phyloP scores from a whole-genome alignment of 2,329 filamentous ascomycete genomes.

The Penicillium sp. region DNA sequence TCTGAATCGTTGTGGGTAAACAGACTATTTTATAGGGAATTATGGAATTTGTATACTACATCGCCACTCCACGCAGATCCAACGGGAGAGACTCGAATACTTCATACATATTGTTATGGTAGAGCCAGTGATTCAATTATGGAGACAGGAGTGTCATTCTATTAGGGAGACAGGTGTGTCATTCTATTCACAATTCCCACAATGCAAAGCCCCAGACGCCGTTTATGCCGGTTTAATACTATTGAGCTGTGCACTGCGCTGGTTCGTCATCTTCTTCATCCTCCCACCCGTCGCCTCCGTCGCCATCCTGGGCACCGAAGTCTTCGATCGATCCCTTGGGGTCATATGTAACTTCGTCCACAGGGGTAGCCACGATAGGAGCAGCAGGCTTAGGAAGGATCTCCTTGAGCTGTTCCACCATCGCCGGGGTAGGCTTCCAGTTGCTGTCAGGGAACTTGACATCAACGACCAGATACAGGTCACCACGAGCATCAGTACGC shows the following conservation, averaged over 20 bases:
- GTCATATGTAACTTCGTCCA: constrained; percentile 88
- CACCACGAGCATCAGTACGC: constrained; percentile 78
- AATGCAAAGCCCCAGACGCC: constrained; percentile 29
- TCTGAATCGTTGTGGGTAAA: constrained; percentile 5
- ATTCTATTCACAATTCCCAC: constrained; percentile 6
- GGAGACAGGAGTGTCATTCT: neutral
- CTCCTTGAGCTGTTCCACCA: constrained; percentile 70
- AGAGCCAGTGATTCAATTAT: neutral
- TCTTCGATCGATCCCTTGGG: constrained; percentile 81
- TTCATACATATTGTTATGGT: neutral
- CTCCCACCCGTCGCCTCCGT: constrained; percentile 49
- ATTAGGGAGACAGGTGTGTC: neutral
- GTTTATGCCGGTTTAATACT: constrained; percentile 32
- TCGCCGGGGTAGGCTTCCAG: constrained; percentile 74
- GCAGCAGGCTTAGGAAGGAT: constrained; percentile 68
- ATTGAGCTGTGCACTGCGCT: constrained; percentile 54
- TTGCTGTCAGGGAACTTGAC: constrained; percentile 86
- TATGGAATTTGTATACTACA: too few relatives aligned
- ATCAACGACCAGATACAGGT: constrained; percentile 83
- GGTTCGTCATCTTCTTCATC: constrained; percentile 52
- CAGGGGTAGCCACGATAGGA: constrained; percentile 68
- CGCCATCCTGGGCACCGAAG: constrained; percentile 49
- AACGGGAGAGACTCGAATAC: constrained; percentile 11
- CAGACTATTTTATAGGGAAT: too few relatives aligned
- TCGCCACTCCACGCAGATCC: constrained; percentile 18